These are phyloP conservation scores for Aureobasidium mangrovei DNA, from an alignment of 2,329 filamentous ascomycete genomes.

Conservation along the genomic window DNA sequence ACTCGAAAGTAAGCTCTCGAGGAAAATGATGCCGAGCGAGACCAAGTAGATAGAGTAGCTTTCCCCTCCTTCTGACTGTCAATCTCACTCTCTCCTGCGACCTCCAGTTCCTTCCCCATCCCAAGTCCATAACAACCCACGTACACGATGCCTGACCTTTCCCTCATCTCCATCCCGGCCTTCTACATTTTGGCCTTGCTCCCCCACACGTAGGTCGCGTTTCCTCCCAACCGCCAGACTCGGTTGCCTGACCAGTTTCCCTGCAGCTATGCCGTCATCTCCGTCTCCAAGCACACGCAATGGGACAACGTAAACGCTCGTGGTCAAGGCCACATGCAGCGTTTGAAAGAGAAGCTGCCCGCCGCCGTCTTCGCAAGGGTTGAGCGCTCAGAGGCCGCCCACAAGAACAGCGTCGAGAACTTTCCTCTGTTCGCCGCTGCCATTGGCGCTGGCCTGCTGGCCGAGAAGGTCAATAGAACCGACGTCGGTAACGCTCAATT, in stretches of 20 bases:
- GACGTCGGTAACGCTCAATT: constrained; percentile 30
- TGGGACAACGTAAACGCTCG: constrained; percentile 39
- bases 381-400: constrained; percentile 38
- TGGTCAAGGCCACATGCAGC: constrained; percentile 26
- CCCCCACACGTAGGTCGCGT: constrained; percentile 28
- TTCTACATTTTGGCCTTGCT: constrained; percentile 36
- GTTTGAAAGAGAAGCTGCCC: constrained; percentile 31
- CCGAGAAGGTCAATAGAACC: constrained; percentile 23
- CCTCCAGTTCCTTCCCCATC: not conserved
- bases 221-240: constrained; percentile 22
- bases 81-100: not conserved
- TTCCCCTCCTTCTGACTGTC: not conserved
- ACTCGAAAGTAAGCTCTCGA: no score
- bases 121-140: not conserved
- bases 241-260: not conserved
- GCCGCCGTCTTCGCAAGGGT: constrained; percentile 32
- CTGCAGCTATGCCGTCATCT: constrained; percentile 25
- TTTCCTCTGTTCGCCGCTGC: constrained; percentile 38
- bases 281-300: constrained; percentile 25
- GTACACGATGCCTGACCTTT: constrained; percentile 26
- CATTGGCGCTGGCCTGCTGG: constrained; percentile 36
- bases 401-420: constrained; percentile 40
- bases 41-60: no score
- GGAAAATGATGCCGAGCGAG: no score
- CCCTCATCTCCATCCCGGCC: constrained; percentile 37